These are phyloP conservation scores for Picochlorum sp. DNA, from an alignment of 139 green algal species.

Conservation along the genomic window DNA sequence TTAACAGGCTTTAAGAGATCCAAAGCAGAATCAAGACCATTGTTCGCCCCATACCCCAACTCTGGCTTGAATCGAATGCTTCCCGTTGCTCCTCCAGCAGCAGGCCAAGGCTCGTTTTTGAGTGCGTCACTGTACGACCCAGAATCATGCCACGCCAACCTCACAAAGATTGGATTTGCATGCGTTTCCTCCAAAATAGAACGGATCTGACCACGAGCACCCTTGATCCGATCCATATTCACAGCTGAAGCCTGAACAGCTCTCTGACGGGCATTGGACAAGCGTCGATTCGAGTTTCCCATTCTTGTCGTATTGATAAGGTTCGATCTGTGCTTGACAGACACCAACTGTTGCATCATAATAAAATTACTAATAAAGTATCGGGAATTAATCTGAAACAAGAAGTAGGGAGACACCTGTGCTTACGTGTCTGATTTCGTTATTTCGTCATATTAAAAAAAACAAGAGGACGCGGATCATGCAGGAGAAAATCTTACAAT, in stretches of 20 bases:
- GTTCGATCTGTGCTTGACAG: too few relatives aligned
- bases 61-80: constrained; percentile 85
- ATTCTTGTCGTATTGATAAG: too few relatives aligned
- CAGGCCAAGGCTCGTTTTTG: constrained; percentile 4
- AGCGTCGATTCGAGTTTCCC: too few relatives aligned
- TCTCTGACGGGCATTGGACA: too few relatives aligned
- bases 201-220: background rate
- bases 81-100: constrained; percentile 66
- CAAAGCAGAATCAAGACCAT: constrained; percentile 36
- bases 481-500: background rate
- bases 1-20: constrained; percentile 39
- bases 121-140: constrained; percentile 51
- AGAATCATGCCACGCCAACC: constrained; percentile 64
- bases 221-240: background rate
- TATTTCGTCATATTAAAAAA: background rate
- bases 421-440: background rate
- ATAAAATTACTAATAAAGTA: too few relatives aligned
- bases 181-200: background rate
- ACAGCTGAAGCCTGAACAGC: background rate
- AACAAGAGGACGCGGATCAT: background rate
- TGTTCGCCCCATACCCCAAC: constrained; percentile 73
- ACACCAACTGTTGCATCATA: too few relatives aligned
- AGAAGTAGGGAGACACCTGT: too few relatives aligned
- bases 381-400: too few relatives aligned
- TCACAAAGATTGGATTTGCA: constrained; percentile 43